phyloP scores from a whole-genome alignment of 1,284 basidiomycete genomes.

The Grifola frondosa region DNA sequence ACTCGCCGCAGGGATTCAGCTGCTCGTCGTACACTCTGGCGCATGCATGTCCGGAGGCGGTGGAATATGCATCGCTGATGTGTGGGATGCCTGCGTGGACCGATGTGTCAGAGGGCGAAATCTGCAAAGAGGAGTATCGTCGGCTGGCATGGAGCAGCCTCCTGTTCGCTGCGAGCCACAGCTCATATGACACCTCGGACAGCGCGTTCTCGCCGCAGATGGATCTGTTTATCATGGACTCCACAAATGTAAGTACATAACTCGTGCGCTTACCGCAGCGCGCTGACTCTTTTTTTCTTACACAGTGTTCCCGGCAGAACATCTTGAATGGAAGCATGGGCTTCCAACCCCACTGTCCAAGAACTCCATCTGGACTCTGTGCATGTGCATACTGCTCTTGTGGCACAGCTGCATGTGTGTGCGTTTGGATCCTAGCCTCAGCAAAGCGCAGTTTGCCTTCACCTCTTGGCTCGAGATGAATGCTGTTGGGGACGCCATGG shows the following conservation, averaged over 20 bases:
- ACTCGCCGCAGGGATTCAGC: constrained; percentile 36
- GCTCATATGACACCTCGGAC: constrained; percentile 56
- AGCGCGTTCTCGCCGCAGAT: constrained; percentile 35
- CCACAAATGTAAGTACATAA: constrained; percentile 60
- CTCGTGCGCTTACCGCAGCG: constrained; percentile 14
- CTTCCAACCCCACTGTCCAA: constrained; percentile 44
- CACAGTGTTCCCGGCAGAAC: constrained; percentile 61
- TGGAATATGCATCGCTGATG: constrained; percentile 65
- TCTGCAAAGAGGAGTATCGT: constrained; percentile 66
- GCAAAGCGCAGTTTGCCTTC: constrained; percentile 61
- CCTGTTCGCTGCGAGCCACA: constrained; percentile 60
- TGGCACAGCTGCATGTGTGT: constrained; percentile 72
- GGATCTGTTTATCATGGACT: constrained; percentile 63
- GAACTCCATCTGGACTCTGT: constrained; percentile 70
- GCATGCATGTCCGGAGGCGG: constrained; percentile 45
- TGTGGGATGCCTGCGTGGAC: constrained; percentile 63
- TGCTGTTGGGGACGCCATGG: constrained; percentile 59
- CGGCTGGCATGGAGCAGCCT: constrained; percentile 71
- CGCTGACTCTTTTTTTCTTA: neutral
- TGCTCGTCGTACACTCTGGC: constrained; percentile 57
- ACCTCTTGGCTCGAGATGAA: constrained; percentile 72
- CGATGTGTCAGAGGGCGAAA: constrained; percentile 59
- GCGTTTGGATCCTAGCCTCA: constrained; percentile 42
- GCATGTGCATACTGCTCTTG: constrained; percentile 64
- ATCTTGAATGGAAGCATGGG: constrained; percentile 47